These are phyloP conservation scores for Seiridium unicorne DNA, from an alignment of 2,329 filamentous ascomycete species.

Conservation along the genomic window DNA sequence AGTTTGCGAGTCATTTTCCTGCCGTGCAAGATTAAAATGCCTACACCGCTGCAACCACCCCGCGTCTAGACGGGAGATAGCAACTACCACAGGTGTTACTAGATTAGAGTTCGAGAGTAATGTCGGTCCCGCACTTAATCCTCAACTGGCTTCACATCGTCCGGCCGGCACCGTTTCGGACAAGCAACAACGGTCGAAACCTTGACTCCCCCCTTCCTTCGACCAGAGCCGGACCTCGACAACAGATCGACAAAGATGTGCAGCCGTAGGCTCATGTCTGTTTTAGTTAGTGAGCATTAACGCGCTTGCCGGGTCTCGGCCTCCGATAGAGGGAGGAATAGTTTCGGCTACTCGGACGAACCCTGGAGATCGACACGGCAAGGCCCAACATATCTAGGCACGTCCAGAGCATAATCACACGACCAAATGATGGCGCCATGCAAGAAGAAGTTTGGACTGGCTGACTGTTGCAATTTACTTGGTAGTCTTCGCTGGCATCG, in stretches of 20 bases:
- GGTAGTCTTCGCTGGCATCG: not conserved
- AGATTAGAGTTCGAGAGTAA: not conserved
- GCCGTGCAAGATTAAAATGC: too few relatives aligned
- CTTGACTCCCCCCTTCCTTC: not conserved
- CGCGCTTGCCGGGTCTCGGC: not conserved
- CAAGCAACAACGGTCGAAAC: not conserved
- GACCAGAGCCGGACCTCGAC: not conserved
- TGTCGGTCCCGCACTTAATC: not conserved
- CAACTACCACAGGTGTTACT: too few relatives aligned
- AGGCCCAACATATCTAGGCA: not conserved
- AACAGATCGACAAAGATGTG: not conserved
- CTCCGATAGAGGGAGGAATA: not conserved
- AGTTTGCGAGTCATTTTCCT: too few relatives aligned
- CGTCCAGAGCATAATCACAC: not conserved
- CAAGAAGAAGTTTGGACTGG: not conserved
- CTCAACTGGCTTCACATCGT: not conserved
- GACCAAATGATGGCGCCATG: not conserved
- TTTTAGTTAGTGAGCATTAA: not conserved
- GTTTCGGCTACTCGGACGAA: not conserved
- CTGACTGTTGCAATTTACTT: not conserved
- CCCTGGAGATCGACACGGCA: not conserved
- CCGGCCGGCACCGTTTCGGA: not conserved
- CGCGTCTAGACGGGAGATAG: too few relatives aligned
- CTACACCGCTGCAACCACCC: too few relatives aligned
- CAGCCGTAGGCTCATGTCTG: not conserved